Evolutionary conservation across 371 early-diverging fungal genomes (phyloP), one percentile per base, ranked within the genome.

Genomic region (Dichotomocladium elegans): DNA sequence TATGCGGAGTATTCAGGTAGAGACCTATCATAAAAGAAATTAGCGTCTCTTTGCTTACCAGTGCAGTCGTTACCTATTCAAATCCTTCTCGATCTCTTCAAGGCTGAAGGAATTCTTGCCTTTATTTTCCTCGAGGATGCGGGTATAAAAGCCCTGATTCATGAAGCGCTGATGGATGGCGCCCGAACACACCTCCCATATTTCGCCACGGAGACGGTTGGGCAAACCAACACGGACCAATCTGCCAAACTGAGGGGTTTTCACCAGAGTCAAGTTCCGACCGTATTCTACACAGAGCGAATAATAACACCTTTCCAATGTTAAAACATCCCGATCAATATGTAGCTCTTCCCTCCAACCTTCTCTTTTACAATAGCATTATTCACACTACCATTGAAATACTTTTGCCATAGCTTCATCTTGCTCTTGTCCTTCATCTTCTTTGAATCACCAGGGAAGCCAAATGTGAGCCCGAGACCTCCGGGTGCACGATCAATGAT

Each of bases 71-170:
- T 66, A 88, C 82, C 97, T 81, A 55, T 93, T 95, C 49, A 98
- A 64, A 61, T 98, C 99, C 73, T 98, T 98, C 68, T 98, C 99
- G 43, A 98, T 98, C 68, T 98, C 99, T 49, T 97, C 99, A 1
- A 85, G 81, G 3, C 91, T 87, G 15, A 87, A 61, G 0, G 90
- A 88, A 43, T 62, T 72, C 49, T 83, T 81, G 2, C 85, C 79
- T 31, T 80, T 79, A 22, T 87, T 81, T 28, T 91, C 88, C 28
- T 81, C 77, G 25, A 93, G 82, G n/a, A 95, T 77, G 29, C 78
- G 69, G 12, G 85, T 74, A 65, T 95, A 97, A 21, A 89, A 70
- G 4, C 95, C 95, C 29, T 81, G 80, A 62, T 93, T 87, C 68
- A 88, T 82, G 64, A 89, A 92, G 29, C 98, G 77, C 51, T 90